Evolutionary conservation across 2,329 filamentous ascomycete species (phyloP).

Genomic region (Geosmithia flava): DNA sequence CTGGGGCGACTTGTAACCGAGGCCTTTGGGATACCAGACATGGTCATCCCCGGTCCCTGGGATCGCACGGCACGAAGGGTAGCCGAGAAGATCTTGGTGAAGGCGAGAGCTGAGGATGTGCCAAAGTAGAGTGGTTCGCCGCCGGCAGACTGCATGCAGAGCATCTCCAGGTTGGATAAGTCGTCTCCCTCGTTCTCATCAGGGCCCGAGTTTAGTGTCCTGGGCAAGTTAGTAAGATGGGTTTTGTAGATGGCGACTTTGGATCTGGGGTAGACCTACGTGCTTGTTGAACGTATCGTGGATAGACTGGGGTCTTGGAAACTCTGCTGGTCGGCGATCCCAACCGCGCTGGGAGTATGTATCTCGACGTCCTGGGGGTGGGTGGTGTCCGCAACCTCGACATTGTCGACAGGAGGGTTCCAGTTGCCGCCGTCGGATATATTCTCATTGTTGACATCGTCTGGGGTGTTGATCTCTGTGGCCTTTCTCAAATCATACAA

Average conservation of each 20-base stretch:
- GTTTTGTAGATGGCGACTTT: too few species aligned
- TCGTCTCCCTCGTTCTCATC: background rate
- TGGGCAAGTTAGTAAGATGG: too few species aligned
- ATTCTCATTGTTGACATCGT: background rate
- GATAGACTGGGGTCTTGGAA: too few species aligned
- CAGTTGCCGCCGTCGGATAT: background rate
- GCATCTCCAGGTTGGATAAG: background rate
- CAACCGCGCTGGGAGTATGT: background rate
- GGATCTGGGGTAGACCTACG: too few species aligned
- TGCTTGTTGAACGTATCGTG: too few species aligned
- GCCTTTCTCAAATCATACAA: background rate
- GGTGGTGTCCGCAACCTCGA: background rate
- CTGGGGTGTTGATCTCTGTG: background rate
- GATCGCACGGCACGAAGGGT: background rate
- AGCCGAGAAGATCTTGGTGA: background rate
- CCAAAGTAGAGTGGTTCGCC: conserved; percentile 1
- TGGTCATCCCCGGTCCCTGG: background rate
- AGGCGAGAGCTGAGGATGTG: background rate
- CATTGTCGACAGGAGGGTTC: background rate
- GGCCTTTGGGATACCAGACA: background rate
- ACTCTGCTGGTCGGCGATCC: too few species aligned
- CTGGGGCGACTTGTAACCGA: background rate
- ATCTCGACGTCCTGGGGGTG: background rate
- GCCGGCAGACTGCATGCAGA: conserved; percentile 1
- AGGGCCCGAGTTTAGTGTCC: too few species aligned